Evolutionary conservation across 2,329 filamentous ascomycete genomes (phyloP).

Genomic region (Allantophomopsis lycopodina): DNA sequence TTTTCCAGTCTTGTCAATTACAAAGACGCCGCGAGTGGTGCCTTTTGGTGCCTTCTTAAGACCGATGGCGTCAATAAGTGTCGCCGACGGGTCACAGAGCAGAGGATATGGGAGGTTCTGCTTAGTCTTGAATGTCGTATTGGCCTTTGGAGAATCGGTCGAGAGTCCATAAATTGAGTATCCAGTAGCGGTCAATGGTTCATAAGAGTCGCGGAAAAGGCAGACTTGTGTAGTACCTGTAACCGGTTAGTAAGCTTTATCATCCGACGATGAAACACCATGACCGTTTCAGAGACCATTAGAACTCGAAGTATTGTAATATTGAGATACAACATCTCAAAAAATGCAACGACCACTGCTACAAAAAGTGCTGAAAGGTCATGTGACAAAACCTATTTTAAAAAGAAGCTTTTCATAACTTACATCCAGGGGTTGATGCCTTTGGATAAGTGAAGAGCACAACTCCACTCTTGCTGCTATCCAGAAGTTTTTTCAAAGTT

Average conservation of each 20-base stretch:
- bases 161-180: slow-evolving; percentile 85
- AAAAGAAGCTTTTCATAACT: slow-evolving; percentile 23
- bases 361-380: too few species aligned
- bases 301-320: too few species aligned
- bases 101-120: slow-evolving; percentile 81
- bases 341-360: too few species aligned
- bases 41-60: slow-evolving; percentile 73
- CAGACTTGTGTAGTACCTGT: slow-evolving; percentile 80
- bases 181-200: slow-evolving; percentile 61
- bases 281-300: too few species aligned
- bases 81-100: slow-evolving; percentile 65
- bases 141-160: slow-evolving; percentile 76
- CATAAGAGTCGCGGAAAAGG: slow-evolving; percentile 79
- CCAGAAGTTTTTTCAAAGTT: slow-evolving; percentile 66
- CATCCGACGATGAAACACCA: neutral
- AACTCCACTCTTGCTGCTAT: slow-evolving; percentile 72
- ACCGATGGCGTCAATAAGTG: slow-evolving; percentile 76
- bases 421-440: slow-evolving; percentile 89
- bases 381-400: too few species aligned
- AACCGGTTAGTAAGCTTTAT: slow-evolving; percentile 4
- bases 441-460: slow-evolving; percentile 94
- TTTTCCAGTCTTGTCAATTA: slow-evolving; percentile 70
- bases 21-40: slow-evolving; percentile 78
- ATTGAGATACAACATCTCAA: too few species aligned
- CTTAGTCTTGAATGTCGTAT: slow-evolving; percentile 85